phyloP scores from a whole-genome alignment of 2,329 filamentous ascomycete species.

The Zalaria obscura region DNA sequence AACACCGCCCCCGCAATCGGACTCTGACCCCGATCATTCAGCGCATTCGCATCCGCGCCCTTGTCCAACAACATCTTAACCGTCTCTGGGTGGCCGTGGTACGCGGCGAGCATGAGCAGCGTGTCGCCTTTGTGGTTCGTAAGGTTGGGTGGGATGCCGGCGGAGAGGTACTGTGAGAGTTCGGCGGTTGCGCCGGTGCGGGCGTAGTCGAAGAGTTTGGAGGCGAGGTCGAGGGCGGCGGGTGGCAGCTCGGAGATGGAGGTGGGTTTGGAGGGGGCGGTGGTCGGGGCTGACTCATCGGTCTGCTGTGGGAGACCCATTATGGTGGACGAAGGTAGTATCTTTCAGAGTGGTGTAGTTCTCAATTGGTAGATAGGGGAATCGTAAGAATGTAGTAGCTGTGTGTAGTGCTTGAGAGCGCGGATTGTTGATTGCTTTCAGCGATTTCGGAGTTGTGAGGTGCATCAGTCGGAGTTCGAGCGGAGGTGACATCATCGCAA shows the following conservation, averaged over 20 bases:
- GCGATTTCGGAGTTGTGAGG: too few species aligned
- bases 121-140: conserved; percentile 62
- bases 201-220: conserved; percentile 53
- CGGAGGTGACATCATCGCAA: too few species aligned
- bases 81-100: conserved; percentile 50
- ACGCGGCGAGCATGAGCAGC: conserved; percentile 60
- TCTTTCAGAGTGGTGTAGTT: too few species aligned
- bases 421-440: too few species aligned
- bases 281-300: not conserved
- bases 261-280: conserved; percentile 2
- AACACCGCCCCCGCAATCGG: conserved; percentile 59
- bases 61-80: conserved; percentile 46
- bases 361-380: too few species aligned
- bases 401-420: too few species aligned
- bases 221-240: conserved; percentile 51
- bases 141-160: conserved; percentile 53
- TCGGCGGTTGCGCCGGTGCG: conserved; percentile 42
- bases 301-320: conserved; percentile 5
- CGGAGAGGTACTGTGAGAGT: conserved; percentile 49
- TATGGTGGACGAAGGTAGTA: too few species aligned
- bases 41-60: conserved; percentile 51
- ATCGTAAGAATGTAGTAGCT: too few species aligned
- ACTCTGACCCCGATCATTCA: conserved; percentile 57
- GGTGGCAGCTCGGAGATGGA: conserved; percentile 34
- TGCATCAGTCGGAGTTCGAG: too few species aligned